A percentile compares a stretch with the other conserved stretches of the same genome.
phyloP scores from a whole-genome alignment of 768 basidiomycete species.

The Podaxis pistillaris region DNA sequence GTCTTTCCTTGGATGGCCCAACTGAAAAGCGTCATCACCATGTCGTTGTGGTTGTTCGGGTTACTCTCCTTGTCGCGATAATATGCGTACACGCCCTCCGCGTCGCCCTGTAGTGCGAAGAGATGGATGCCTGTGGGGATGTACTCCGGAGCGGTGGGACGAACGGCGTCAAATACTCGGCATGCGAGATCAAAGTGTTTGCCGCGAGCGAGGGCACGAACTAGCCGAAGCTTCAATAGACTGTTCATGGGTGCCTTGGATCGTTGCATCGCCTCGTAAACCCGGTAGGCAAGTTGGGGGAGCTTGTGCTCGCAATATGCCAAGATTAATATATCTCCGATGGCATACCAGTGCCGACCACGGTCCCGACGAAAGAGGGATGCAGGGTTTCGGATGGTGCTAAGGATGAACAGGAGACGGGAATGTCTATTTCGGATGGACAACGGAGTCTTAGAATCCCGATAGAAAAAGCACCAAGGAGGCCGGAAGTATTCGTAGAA shows the following conservation, averaged over 20 bases:
- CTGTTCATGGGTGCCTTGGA: slow-evolving; percentile 18
- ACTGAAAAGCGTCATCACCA: slow-evolving; percentile 51
- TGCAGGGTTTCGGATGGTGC: slow-evolving; percentile 2
- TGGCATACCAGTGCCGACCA: neutral
- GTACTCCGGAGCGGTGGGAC: slow-evolving; percentile 2
- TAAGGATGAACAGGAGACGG: slow-evolving; percentile 16
- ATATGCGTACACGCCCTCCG: slow-evolving; percentile 38
- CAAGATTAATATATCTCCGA: slow-evolving; percentile 1
- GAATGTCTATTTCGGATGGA: slow-evolving; percentile 17
- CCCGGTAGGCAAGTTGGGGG: slow-evolving; percentile 6
- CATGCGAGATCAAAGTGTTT: slow-evolving; percentile 13
- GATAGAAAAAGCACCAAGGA: slow-evolving; percentile 7
- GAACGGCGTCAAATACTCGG: slow-evolving; percentile 11
- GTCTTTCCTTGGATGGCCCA: slow-evolving; percentile 47
- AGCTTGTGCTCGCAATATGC: slow-evolving; percentile 12
- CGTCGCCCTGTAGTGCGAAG: slow-evolving; percentile 49
- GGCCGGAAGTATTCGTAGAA: slow-evolving; percentile 12
- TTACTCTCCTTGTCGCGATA: slow-evolving; percentile 27
- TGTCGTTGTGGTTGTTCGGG: neutral
- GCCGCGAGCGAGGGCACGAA: slow-evolving; percentile 12
- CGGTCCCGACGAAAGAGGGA: neutral
- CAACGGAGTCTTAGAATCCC: neutral
- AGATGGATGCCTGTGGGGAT: slow-evolving; percentile 13
- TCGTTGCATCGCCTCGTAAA: slow-evolving; percentile 18
- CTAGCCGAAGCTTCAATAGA: slow-evolving; percentile 17